A percentile compares a stretch with the other conserved stretches of the same genome.
These are phyloP conservation scores for Vigna hirtella DNA, from an alignment of 306 rosid genomes.

Conservation along the genomic window DNA sequence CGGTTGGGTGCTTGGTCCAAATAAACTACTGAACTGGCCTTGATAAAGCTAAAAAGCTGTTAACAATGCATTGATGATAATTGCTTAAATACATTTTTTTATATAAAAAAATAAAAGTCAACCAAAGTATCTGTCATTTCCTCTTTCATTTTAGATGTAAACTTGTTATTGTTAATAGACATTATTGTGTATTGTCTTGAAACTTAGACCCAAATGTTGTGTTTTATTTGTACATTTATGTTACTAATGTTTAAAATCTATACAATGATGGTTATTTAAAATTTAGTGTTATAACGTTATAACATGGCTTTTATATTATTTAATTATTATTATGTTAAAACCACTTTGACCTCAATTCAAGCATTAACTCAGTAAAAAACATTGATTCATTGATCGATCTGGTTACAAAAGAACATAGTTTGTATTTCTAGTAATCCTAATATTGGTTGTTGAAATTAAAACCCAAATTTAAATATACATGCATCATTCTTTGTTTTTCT, in stretches of 20 bases:
- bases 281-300: neutral
- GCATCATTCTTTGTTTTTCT: slow-evolving; percentile 14
- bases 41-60: neutral
- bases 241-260: neutral
- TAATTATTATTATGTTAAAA: no score
- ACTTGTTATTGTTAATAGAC: neutral
- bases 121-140: neutral
- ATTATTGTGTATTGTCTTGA: neutral
- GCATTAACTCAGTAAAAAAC: no score
- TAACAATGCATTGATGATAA: no score
- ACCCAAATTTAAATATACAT: neutral
- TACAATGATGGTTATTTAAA: neutral
- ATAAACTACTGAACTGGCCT: neutral
- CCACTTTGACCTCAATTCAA: no score
- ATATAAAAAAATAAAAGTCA: neutral
- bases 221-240: neutral
- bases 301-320: no score
- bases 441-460: neutral
- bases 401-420: neutral
- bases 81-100: no score
- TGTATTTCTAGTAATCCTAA: neutral
- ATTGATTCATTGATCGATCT: neutral
- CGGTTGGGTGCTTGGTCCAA: neutral
- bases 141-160: neutral
- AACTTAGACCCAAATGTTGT: neutral